Evolutionary conservation across 441 rosid genomes (phyloP), one percentile per base, ranked within the genome.

Genomic region (Erodium moschatum): DNA sequence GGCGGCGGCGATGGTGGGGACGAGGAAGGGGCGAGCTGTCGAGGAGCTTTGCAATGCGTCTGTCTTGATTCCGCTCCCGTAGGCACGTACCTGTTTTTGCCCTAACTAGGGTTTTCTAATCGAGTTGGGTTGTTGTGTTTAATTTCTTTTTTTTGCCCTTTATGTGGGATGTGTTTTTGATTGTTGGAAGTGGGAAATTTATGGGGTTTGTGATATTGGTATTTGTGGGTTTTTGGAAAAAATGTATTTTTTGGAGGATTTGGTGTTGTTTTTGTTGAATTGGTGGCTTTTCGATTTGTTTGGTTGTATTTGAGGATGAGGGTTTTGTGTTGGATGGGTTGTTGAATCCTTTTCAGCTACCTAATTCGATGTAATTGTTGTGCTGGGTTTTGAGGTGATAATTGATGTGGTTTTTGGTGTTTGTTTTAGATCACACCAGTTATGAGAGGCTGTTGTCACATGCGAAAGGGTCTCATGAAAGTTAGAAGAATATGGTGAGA

Each of bases 401-500:
- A 72, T 67, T 77, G 75, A 76, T 77, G 58, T 69, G 11, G 62
- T 73, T 72, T 69, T 77, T 44, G 21, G 31, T 70, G 65, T 74
- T 66, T 50, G 42, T 75, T 74, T 73, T 78, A 85, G 86, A 76
- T 81, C 82, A 76, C 77, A 11, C 64, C 75, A 68, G 73, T 79
- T 15, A 65, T 77, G 79, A 78, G 79, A 29, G 31, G 31, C 61
- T 69, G 72, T 72, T 75, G 38, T 66, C 67, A 58, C 73, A 78
- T 76, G 80, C 80, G 65, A 75, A 80, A 35, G 40, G 81, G 64
- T 77, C 81, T 11, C 67, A 70, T 29, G 71, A 77, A 70, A 70
- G 66, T 61, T 19, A 27, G 84, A 79, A 82, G 84, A 66, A 73
- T 66, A 79, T 68, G 85, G 82, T 83, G 83, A 85, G 84, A 73